A percentile compares a stretch with the other conserved stretches of the same genome.
phyloP scores from a whole-genome alignment of 306 rosid species.

The Quercus ilex region DNA sequence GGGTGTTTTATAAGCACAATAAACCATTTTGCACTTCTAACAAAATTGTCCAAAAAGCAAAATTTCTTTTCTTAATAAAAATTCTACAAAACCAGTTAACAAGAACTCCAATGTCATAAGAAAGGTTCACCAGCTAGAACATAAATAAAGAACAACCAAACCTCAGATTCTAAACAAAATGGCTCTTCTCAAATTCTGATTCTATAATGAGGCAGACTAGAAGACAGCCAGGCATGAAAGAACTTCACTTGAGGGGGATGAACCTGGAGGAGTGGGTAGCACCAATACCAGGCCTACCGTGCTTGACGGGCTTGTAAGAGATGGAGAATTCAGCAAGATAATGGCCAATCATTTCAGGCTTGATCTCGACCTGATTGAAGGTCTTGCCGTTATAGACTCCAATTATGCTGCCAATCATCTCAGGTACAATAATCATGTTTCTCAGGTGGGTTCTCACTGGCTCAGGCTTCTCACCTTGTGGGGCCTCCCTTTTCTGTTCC shows the following conservation, averaged over 20 bases:
- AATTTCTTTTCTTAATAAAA: too few relatives aligned
- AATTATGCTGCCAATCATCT: conserved; percentile 46
- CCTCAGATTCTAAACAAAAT: too few relatives aligned
- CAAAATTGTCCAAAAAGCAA: too few relatives aligned
- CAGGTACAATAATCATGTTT: conserved; percentile 47
- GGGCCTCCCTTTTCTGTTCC: conserved; percentile 36
- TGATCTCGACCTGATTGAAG: conserved; percentile 53
- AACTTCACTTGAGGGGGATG: conserved; percentile 36
- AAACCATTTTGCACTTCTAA: too few relatives aligned
- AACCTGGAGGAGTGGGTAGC: conserved; percentile 39
- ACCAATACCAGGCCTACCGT: conserved; percentile 42
- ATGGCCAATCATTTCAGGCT: conserved; percentile 51
- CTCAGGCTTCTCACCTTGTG: conserved; percentile 36
- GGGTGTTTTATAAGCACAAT: too few relatives aligned
- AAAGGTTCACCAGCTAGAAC: too few relatives aligned
- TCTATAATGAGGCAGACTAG: too few relatives aligned
- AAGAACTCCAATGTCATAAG: too few relatives aligned
- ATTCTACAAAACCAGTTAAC: too few relatives aligned
- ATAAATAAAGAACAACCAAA: too few relatives aligned
- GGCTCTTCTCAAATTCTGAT: too few relatives aligned
- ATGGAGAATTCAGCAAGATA: conserved; percentile 39
- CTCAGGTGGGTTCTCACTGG: conserved; percentile 32
- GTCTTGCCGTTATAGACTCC: conserved; percentile 49
- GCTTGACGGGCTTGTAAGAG: conserved; percentile 33
- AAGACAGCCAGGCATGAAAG: background rate